These are phyloP conservation scores for Tylopilus sp. DNA, from an alignment of 1,284 basidiomycete species.

Conservation along the genomic window DNA sequence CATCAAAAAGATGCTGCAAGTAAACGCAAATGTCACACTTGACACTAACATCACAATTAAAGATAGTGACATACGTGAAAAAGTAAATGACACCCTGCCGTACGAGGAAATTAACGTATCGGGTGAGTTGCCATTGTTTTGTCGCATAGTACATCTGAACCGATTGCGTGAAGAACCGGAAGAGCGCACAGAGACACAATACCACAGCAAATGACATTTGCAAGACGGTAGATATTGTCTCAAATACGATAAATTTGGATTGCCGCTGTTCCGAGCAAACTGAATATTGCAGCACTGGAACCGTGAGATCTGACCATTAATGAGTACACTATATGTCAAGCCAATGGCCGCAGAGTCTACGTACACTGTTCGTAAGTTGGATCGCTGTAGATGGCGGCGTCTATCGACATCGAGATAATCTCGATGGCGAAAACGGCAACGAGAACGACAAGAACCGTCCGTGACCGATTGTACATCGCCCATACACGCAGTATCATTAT, in stretches of 20 bases:
- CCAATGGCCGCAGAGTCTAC: neutral
- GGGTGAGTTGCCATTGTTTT: neutral
- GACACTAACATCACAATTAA: neutral
- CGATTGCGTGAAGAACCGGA: neutral
- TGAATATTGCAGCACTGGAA: neutral
- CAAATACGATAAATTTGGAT: neutral
- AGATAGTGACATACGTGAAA: neutral
- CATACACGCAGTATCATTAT: neutral
- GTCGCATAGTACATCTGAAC: neutral
- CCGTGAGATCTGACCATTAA: neutral
- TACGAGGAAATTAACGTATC: neutral
- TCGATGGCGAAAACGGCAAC: neutral
- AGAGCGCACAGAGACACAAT: neutral
- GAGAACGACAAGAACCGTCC: neutral
- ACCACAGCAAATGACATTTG: neutral
- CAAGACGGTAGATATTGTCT: neutral
- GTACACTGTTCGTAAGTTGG: neutral
- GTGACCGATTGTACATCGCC: neutral
- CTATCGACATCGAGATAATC: neutral
- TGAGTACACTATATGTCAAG: neutral
- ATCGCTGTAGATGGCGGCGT: neutral
- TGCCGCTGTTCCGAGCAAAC: neutral
- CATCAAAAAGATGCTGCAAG: neutral
- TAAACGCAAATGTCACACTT: neutral
- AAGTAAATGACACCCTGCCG: conserved; percentile 8